Evolutionary conservation across 225 moss, liverwort and hornwort species (phyloP), one percentile per base, ranked within the genome.

Genomic region (Sphagnum tenellum): DNA sequence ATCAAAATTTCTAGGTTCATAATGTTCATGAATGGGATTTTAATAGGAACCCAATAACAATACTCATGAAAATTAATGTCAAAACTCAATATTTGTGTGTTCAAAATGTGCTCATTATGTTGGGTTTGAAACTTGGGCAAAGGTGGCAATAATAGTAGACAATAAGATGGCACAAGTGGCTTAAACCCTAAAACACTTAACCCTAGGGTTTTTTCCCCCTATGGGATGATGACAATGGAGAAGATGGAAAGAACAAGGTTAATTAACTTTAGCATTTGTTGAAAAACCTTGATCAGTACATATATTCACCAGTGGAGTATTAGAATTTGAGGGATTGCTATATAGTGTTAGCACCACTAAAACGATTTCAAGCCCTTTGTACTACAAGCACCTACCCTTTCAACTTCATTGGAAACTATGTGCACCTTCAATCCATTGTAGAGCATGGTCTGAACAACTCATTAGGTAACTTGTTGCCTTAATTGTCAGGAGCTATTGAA

Each of bases 241-340:
- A 90, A 74, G 96, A 98, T 77, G 96, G 96, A 46, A 98, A 98
- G 74, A 98, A 92, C 78, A 90, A 90, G 78, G 96, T 92, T 67
- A 92, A 98, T 67, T 92, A 98, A 73, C 87, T 98, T 78, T 90
- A 98, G 73, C 90, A 92, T 81, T 78, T 98, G 59, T 87, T 98
- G 29, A 90, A 81, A 73, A 98, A 90, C 78, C 85, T 98, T 71
- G 96, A 98, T 77, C 85, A 68, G 66, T 98, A 88, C 70, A 80
- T 92, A 69, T 83, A 90, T 73, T 90, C 92, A 63, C 68, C 89
- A 71, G 67, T 83, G 61, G 87, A 85, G 47, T 76, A 87, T 66
- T 77, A 93, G 63, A 84, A 92, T 69, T 82, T 84, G 63, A 88
- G 96, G 68, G 89, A 90, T 64, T 83, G 81, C 72, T 56, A 55